Base-by-base conservation (phyloP, 1,284 basidiomycete species). In the Rugiboletus extremiorientalis region DNA sequence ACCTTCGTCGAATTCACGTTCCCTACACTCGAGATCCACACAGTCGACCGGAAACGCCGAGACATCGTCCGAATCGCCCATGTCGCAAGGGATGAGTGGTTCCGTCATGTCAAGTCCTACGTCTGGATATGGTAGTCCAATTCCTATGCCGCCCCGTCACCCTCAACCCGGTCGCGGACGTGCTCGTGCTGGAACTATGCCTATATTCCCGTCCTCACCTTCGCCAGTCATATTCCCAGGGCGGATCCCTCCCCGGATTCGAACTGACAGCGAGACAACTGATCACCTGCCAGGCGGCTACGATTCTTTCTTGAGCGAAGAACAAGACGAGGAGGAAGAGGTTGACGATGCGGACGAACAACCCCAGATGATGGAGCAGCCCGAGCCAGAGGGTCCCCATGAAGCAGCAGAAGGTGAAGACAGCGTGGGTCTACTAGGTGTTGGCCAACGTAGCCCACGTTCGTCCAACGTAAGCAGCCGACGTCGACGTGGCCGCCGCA, bases 101-200 rank as follows among this genome's bases (percentile, higher is more conserved):
- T 67, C 72, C 15, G 65, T 63, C 5, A 69, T 74, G 71, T 66
- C 69, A 27, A 74, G 68, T 46, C 70, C 74, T 18, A 60, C 60
- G 22, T 77, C 76, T 20, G 77, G 74, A 66, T 79, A 63, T 57
- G 66, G 65, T 5, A 76, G 75, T 48, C 77, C 74, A 0, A 86
- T 90, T 54, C 87, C 89, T 16, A 87, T 89, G 84, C 88, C 89
- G 0, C 86, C 86, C 16, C 75, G 85, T 40, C 86, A 88, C 67
- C 85, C 85, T 20, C 79, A 72, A 59, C 74, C 76, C 62, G 73
- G 76, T 59, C 70, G 79, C 47, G 74, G 77, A 22, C 68, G 76
- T 52, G 65, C 73, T 22, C 72, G 80, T 59, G 78, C 82, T 42
- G 82, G 82, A 27, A 85, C 83, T 0, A 76, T 82, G 6, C 83